phyloP scores from a whole-genome alignment of 2,329 filamentous ascomycete species.

The Dothiorella sarmentorum region DNA sequence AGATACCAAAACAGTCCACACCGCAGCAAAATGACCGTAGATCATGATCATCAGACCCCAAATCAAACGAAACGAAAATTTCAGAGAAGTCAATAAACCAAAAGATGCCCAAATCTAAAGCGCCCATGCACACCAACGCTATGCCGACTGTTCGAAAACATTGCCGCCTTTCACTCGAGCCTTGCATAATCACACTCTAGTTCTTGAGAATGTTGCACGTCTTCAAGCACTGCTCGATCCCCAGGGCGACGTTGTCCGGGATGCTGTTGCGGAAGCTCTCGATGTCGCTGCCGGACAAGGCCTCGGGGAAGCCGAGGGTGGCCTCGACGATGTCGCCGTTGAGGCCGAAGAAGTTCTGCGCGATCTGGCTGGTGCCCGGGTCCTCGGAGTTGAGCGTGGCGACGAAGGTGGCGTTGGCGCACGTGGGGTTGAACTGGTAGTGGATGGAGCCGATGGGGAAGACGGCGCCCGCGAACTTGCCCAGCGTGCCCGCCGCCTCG shows the following conservation, averaged over 20 bases:
- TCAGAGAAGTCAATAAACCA: too few relatives aligned
- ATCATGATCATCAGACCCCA: too few relatives aligned
- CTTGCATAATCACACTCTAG: background rate
- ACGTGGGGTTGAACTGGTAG: constrained; percentile 49
- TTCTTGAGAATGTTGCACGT: constrained; percentile 45
- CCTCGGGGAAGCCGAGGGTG: constrained; percentile 36
- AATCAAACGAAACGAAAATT: too few relatives aligned
- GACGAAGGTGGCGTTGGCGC: constrained; percentile 43
- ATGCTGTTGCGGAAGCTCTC: constrained; percentile 35
- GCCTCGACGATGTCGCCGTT: constrained; percentile 37
- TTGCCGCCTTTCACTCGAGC: too few relatives aligned
- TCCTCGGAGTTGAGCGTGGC: constrained; percentile 45
- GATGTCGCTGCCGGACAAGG: constrained; percentile 35
- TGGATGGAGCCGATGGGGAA: constrained; percentile 48
- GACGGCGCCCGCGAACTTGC: constrained; percentile 45
- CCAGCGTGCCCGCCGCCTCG: constrained; percentile 40
- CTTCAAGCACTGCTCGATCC: constrained; percentile 52
- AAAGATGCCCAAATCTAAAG: too few relatives aligned
- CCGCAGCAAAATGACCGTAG: too few relatives aligned
- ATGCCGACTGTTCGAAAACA: too few relatives aligned
- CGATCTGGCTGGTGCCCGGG: constrained; percentile 41
- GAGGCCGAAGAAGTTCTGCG: constrained; percentile 44
- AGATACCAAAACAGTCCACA: too few relatives aligned
- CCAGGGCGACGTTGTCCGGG: constrained; percentile 50
- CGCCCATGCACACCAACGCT: too few relatives aligned